These are phyloP conservation scores for Myrmaecium sp. DNA, from an alignment of 2,329 filamentous ascomycete genomes.

Conservation along the genomic window DNA sequence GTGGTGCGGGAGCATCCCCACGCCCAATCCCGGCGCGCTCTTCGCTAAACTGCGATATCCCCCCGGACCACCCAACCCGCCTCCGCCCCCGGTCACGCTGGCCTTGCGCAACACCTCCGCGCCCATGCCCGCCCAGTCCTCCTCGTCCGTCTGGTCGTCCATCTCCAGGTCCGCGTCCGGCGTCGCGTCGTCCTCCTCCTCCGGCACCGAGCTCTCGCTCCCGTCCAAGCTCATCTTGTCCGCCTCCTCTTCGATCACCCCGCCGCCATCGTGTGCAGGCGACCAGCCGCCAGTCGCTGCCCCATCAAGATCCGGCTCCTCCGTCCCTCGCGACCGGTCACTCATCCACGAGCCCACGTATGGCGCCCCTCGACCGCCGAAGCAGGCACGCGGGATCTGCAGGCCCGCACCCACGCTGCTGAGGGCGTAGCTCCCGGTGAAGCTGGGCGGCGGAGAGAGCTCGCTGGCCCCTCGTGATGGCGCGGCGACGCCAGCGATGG, in stretches of 20 bases:
- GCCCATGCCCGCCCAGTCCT: slow-evolving; percentile 86
- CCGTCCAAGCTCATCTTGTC: slow-evolving; percentile 89
- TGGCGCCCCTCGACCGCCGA: slow-evolving; percentile 1
- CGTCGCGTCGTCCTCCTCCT: slow-evolving; percentile 51
- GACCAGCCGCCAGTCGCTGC: too few species aligned
- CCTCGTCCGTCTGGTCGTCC: slow-evolving; percentile 72
- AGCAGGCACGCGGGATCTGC: slow-evolving; percentile 27
- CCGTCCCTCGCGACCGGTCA: too few species aligned
- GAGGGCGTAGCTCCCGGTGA: slow-evolving; percentile 27
- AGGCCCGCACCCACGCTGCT: slow-evolving; percentile 25
- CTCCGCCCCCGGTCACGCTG: slow-evolving; percentile 20
- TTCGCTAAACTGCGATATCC: too few species aligned
- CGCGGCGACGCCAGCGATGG: slow-evolving; percentile 24
- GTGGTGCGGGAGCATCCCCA: slow-evolving; percentile 1
- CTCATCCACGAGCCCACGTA: too few species aligned
- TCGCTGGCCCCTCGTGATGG: slow-evolving; percentile 10
- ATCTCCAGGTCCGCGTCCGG: slow-evolving; percentile 56
- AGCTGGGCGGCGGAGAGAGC: slow-evolving; percentile 34
- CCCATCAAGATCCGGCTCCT: too few species aligned
- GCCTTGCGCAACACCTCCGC: slow-evolving; percentile 64
- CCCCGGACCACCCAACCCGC: slow-evolving; percentile 3
- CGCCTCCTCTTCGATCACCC: slow-evolving; percentile 56
- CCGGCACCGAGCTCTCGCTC: slow-evolving; percentile 42
- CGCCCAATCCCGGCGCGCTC: background rate
- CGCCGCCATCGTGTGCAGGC: too few species aligned